Base-by-base conservation (phyloP, 306 rosid species). In the Prunus mongolica region DNA sequence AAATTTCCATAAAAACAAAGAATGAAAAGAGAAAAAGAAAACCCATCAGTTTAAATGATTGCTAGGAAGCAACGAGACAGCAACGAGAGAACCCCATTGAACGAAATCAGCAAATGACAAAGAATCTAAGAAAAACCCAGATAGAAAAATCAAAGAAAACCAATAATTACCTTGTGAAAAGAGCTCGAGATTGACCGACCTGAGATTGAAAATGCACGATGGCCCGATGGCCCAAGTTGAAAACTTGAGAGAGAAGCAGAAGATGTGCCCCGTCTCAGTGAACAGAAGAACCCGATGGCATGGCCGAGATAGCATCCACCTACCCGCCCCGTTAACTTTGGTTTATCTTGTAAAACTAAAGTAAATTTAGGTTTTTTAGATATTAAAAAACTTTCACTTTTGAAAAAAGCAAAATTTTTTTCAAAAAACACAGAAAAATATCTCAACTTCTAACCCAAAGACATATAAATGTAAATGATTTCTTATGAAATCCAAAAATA, bases 331-430 rank as follows among this genome's bases (percentile, higher is more conserved):
- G 13, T 30, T 8, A 28, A 30, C 45, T 28, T 62, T 28, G 32
- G 8, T 24, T 24, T 12, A 3, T 24, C 25, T 24, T 24, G 1
- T 24, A 24, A 24, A 24, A 24, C 25, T 24, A 24, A 24, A 24
- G 25, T 24, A 24, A 24, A 24, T 24, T 24, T 24, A 24, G 25
- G 25, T 24, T 24, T 24, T 24, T 24, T 24, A 24, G 1, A 24
- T 0, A 24, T 24, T 24, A 24, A 24, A 24, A 24, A 24, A 24
- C 1, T 24, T 24, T 24, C 25, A 24, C 1, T 24, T 24, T 24
- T 24, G 1, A 1, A 24, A 24, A 24, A 24, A 24, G 1, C 0
- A 0, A 24, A 24, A 24, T 0, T 0, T 1, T 24, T 24, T 24
- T 24, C 1, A 24, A 24, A 24, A 24, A 24, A 24, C 0, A 24